Conservation (phyloP, 2,329 filamentous ascomycete species). For the Monilinia fructigena region DNA sequence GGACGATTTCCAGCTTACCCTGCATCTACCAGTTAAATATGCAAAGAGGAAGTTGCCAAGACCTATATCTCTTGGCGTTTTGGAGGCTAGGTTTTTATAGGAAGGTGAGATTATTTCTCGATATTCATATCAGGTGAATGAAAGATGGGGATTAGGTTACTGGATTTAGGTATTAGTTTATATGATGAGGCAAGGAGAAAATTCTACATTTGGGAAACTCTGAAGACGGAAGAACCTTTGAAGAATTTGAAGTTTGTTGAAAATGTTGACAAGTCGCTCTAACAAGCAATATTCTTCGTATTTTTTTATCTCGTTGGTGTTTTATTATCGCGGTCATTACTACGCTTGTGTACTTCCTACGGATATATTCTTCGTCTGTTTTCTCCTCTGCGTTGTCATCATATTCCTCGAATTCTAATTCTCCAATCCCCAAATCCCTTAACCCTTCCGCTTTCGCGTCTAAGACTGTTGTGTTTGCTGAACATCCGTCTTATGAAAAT, state of each 20-base stretch:
- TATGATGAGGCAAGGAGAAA: no score
- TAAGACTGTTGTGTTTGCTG: neutral
- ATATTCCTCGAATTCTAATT: neutral
- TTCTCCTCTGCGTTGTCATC: neutral
- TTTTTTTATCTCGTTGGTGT: neutral
- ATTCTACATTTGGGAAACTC: no score
- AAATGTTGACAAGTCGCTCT: neutral
- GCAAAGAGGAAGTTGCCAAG: constrained; percentile 10
- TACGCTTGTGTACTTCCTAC: neutral
- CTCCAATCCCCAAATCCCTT: neutral
- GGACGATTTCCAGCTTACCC: neutral
- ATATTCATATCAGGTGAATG: no score
- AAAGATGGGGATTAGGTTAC: no score
- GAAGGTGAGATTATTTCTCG: neutral
- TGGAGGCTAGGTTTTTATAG: neutral
- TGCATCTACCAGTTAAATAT: no score
- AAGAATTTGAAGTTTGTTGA: neutral
- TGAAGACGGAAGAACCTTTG: no score
- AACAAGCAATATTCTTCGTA: neutral
- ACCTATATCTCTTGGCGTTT: neutral
- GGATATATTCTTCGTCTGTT: neutral
- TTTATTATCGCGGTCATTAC: neutral
- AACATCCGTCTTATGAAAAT: constrained; percentile 18
- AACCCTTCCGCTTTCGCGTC: neutral
- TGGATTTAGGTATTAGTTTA: no score